Percentiles rank a stretch among this genome's conserved stretches.
phyloP scores from a whole-genome alignment of 2,329 filamentous ascomycete genomes.

The Cordyceps javanica region DNA sequence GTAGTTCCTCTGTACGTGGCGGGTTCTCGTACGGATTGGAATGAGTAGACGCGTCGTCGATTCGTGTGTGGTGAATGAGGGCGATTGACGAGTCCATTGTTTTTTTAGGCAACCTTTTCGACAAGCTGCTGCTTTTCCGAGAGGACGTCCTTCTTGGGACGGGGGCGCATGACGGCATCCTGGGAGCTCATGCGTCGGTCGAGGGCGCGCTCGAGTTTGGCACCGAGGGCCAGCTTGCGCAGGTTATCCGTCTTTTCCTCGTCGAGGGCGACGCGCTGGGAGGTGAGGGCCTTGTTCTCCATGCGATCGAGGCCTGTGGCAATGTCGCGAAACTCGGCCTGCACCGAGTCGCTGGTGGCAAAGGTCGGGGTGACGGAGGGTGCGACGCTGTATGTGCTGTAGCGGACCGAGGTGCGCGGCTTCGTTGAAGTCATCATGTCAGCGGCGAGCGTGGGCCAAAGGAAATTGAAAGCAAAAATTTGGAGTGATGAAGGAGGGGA shows the following conservation, averaged over 20 bases:
- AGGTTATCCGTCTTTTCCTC: constrained; percentile 24
- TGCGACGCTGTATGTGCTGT: constrained; percentile 54
- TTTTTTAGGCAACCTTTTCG: constrained; percentile 29
- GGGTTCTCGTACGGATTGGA: neutral
- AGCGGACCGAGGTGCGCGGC: constrained; percentile 50
- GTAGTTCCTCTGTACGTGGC: too few relatives aligned
- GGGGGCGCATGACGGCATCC: constrained; percentile 74
- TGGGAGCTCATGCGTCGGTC: constrained; percentile 81
- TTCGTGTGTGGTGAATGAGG: neutral
- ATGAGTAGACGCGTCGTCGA: neutral
- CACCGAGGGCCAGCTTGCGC: constrained; percentile 14
- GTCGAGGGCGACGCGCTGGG: constrained; percentile 68
- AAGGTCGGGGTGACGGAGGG: constrained; percentile 55
- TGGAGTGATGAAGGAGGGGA: neutral
- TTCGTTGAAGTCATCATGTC: constrained; percentile 21
- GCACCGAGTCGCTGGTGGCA: constrained; percentile 46
- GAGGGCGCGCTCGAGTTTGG: constrained; percentile 51
- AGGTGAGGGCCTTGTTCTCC: constrained; percentile 77
- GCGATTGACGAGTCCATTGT: neutral
- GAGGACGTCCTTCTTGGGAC: constrained; percentile 26
- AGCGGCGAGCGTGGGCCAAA: constrained; percentile 2
- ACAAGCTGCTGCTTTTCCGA: constrained; percentile 32
- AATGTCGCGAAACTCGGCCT: constrained; percentile 60
- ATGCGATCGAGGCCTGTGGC: constrained; percentile 77
- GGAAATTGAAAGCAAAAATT: neutral